A percentile compares a stretch with the other conserved stretches of the same genome.
Evolutionary conservation across 2,329 filamentous ascomycete genomes (phyloP).

Genomic region (Alternaria sp.): DNA sequence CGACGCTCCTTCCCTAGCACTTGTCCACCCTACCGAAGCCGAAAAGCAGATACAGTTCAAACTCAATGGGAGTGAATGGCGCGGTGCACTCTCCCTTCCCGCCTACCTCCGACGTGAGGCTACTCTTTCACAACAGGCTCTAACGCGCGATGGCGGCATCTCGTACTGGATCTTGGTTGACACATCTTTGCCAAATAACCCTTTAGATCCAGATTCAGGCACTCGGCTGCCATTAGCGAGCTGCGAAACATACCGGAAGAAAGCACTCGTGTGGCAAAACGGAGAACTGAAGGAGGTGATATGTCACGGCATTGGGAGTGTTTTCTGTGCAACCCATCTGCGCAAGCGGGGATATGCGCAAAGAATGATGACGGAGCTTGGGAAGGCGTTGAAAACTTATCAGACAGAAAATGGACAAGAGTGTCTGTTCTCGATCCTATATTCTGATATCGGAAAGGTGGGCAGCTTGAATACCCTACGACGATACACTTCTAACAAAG

Average conservation of each 20-base stretch:
- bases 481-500: slow-evolving; percentile 70
- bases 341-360: slow-evolving; percentile 79
- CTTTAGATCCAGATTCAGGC: slow-evolving; percentile 47
- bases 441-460: slow-evolving; percentile 79
- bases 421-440: slow-evolving; percentile 78
- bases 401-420: slow-evolving; percentile 53
- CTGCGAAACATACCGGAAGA: slow-evolving; percentile 65
- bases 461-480: slow-evolving; percentile 66
- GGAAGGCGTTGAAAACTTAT: slow-evolving; percentile 61
- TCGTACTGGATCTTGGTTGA: slow-evolving; percentile 69
- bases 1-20: slow-evolving; percentile 60
- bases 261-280: slow-evolving; percentile 54
- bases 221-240: slow-evolving; percentile 61
- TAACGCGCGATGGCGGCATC: slow-evolving; percentile 64
- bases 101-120: slow-evolving; percentile 67
- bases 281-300: slow-evolving; percentile 64
- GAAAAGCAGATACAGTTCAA: slow-evolving; percentile 63
- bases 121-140: slow-evolving; percentile 58
- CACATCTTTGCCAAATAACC: slow-evolving; percentile 43
- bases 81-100: slow-evolving; percentile 62
- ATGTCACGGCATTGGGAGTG: slow-evolving; percentile 79
- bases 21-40: slow-evolving; percentile 63
- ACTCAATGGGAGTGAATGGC: slow-evolving; percentile 66
- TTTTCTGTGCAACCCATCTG: slow-evolving; percentile 75
- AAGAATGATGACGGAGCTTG: slow-evolving; percentile 78